Base-by-base conservation (phyloP, 208 protist species). In the Wallacemonas sp. region DNA sequence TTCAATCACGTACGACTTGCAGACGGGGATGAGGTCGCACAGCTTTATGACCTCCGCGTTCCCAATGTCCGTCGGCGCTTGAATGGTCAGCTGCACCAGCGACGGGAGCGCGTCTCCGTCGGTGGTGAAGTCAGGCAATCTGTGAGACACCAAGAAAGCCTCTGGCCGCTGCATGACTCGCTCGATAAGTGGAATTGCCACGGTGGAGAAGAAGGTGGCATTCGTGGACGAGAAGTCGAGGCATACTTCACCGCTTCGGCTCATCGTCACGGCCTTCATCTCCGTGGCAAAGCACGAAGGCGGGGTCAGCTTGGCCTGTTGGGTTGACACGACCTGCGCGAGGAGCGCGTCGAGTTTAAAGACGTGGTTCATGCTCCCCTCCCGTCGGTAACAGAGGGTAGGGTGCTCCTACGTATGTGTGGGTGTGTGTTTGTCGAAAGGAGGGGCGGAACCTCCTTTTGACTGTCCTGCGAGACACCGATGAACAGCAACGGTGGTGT, bases 101-200 rank as follows among this genome's bases (percentile, higher is more conserved):
- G 50, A 57, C 3, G 50, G 50, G 17, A 4, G 15, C 29, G 13
- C 50, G 29, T n/a, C n/a, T n/a, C n/a, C n/a, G n/a, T 6, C 17
- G 15, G 29, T 17, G 30, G 24, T 41, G 3, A 37, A 4, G n/a
- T 57, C 50, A 24, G 50, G 15, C 6, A 37, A 3, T 32, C 15
- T 8, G 8, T 57, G 30, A 8, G 50, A 37, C 4, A 26, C 13
- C 50, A 57, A 3, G 24, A 41, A 57, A 5, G 9, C 8, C 3
- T 26, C 21, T 6, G 50, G 50, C 15, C 38, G 30, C 30, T 57
- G 9, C 50, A 57, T 57, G 50, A 57, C 24, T 8, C n/a, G 6
- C 5, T 8, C 50, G 29, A 57, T 57, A 6, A 57, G 50, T 6
- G 50, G 50, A 57, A 57, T 57, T 3, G n/a, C 50, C n/a, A 57